Evolutionary conservation across 345 rosid genomes (phyloP), one percentile per base, ranked within the genome.

Genomic region (Aurinia saxatilis): DNA sequence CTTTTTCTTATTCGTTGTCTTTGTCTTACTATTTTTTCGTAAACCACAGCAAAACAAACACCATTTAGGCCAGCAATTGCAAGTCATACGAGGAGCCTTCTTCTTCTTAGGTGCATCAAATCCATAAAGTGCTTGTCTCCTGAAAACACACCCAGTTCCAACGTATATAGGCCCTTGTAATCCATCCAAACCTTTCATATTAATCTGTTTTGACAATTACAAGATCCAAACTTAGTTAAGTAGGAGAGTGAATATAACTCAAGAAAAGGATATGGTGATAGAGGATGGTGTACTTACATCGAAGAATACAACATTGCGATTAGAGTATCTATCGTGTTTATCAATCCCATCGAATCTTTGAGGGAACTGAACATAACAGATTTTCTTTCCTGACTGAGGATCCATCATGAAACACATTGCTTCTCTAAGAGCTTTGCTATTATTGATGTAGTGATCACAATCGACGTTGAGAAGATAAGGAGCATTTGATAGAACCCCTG

Each of bases 171-270:
- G 98, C 14, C 98, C 98, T 77, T 91, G 98, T 27, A 91, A 52
- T 30, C 97, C 97, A 68, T 90, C 97, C 51, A 90, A 69, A 34
- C 97, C 97, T 80, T 90, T 90, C 97, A 90, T 90, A 68, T 90
- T 90, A 63, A 90, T 84, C 97, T 90, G 85, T 67, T 77, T 45
- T 7, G n/a, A 18, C 1, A 17, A 44, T 36, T 7, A 16, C 59
- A 70, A 50, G 46, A 71, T 50, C 21, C 42, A 47, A 62, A n/a
- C 5, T 33, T 50, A 4, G 42, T 10, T 10, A 17, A 40, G 19
- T 6, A 56, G 47, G 33, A 46, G 9, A 6, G 0, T 1, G 38
- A 19, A 1, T 6, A 47, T 12, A 48, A 16, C 48, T 48, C 54
- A 49, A 39, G 33, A 15, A 8, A 35, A 31, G 13, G 17, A 29